Evolutionary conservation across 2,329 filamentous ascomycete species (phyloP), one percentile per base, ranked within the genome.

Genomic region (Cladosporium halotolerans): DNA sequence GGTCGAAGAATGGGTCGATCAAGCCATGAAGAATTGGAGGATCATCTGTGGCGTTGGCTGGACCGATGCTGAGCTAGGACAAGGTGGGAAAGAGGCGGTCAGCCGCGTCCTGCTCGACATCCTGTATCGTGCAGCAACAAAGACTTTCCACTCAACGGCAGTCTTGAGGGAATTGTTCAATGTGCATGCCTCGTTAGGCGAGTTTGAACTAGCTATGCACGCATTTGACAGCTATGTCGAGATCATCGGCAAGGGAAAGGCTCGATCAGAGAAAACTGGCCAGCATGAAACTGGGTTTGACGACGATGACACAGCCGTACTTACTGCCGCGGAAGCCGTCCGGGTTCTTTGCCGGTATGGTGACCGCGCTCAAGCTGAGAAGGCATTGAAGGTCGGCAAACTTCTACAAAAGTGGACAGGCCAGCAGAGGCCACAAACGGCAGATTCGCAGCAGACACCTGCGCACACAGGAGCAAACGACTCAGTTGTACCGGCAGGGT

Each of bases 71-170:
- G 89, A 96, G 60, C 77, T 96, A 28, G 90, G 89, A 3, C 82
- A 85, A 62, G 89, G 88, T 5, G 91, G 90, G 8, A 87, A 89
- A 62, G 83, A 85, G 64, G 82, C 79, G 18, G 74, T 92, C 14
- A 87, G 87, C 58, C 83, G 86, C 51, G 84, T 84, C 47, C 83
- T 95, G 32, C 79, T 99, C 39, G 91, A 84, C 46, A 88, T 90
- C 28, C 77, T 99, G 6, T 99, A 97, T 70, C 86, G 86, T 38
- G 89, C 91, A 18, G 89, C 92, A 7, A 89, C 87, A 9, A 96
- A 93, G 70, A 96, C 91, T 0, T 99, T 93, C 65, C 93, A 99
- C 70, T 99, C 93, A 1, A 95, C 92, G 1, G 76, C 89, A 9
- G 88, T 97, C 57, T 74, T 99, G 31, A 81, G 92, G 54, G 82